Percentiles rank a stretch among this genome's conserved stretches.
phyloP scores from a whole-genome alignment of 306 rosid species.

The Casuarina glauca region DNA sequence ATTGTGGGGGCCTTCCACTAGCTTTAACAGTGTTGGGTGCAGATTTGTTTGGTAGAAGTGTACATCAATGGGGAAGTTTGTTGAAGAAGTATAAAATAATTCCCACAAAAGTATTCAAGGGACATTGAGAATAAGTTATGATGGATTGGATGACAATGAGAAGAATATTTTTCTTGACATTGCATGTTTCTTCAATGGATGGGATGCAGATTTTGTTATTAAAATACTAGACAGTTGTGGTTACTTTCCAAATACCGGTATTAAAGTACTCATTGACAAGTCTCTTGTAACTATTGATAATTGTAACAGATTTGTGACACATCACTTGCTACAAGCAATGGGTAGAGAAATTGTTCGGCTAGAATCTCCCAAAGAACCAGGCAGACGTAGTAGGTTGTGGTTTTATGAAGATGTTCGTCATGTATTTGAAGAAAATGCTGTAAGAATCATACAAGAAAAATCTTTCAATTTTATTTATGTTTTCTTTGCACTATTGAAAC shows the following conservation, averaged over 20 bases:
- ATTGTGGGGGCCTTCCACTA: constrained; percentile 37
- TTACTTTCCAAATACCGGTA: neutral
- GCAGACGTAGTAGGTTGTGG: constrained; percentile 37
- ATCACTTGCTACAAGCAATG: constrained; percentile 39
- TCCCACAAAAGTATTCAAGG: neutral
- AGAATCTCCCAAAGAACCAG: constrained; percentile 21
- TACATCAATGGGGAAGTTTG: constrained; percentile 25
- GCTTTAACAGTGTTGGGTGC: constrained; percentile 38
- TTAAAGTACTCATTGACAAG: neutral
- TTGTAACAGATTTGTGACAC: constrained; percentile 23
- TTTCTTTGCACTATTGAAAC: constrained; percentile 35
- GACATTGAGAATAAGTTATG: constrained; percentile 29
- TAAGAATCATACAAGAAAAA: neutral
- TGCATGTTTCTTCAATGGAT: constrained; percentile 21
- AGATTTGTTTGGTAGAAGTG: constrained; percentile 4
- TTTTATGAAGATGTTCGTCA: constrained; percentile 32
- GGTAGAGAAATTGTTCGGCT: constrained; percentile 38
- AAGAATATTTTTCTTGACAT: constrained; percentile 2
- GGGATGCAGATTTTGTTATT: neutral
- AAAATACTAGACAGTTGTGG: constrained; percentile 7
- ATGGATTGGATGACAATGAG: constrained; percentile 9
- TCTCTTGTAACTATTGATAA: constrained; percentile 17
- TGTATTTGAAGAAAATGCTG: constrained; percentile 3
- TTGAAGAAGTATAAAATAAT: constrained; percentile 12
- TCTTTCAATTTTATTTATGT: neutral